These are phyloP conservation scores for Magnusiomyces tetraspermus DNA, from an alignment of 1,139 yeast species.

Conservation along the genomic window DNA sequence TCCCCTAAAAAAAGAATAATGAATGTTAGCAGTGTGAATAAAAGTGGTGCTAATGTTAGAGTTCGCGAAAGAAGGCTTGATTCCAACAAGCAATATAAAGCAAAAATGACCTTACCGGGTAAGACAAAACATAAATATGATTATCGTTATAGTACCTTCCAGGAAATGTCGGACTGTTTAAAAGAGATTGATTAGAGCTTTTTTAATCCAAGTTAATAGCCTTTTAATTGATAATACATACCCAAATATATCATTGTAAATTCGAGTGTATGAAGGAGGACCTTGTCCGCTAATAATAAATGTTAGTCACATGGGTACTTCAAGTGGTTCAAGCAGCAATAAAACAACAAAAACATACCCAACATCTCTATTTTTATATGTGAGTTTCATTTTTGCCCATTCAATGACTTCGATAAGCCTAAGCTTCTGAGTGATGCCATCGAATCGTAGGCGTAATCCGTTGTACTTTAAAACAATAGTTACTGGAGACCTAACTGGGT, in stretches of 20 bases:
- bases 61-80: background rate
- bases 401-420: slow-evolving; percentile 25
- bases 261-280: slow-evolving; percentile 20
- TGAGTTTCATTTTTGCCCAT: slow-evolving; percentile 21
- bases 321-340: background rate
- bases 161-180: slow-evolving; percentile 27
- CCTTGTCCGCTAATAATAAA: slow-evolving; percentile 14
- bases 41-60: slow-evolving; percentile 7
- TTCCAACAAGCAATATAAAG: background rate
- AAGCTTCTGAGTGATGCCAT: slow-evolving; percentile 22
- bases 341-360: slow-evolving; percentile 13
- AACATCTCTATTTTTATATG: slow-evolving; percentile 25
- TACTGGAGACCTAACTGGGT: slow-evolving; percentile 19
- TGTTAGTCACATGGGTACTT: background rate
- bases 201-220: background rate
- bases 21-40: slow-evolving; percentile 20
- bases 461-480: slow-evolving; percentile 21
- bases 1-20: slow-evolving; percentile 31
- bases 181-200: background rate
- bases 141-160: slow-evolving; percentile 18
- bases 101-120: background rate
- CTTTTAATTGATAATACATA: background rate
- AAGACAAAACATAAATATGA: background rate
- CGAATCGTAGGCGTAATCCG: slow-evolving; percentile 26
- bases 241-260: slow-evolving; percentile 28